These are phyloP conservation scores for Hypomontagnella submonticulosa DNA, from an alignment of 495 filamentous ascomycete genomes.

Conservation along the genomic window DNA sequence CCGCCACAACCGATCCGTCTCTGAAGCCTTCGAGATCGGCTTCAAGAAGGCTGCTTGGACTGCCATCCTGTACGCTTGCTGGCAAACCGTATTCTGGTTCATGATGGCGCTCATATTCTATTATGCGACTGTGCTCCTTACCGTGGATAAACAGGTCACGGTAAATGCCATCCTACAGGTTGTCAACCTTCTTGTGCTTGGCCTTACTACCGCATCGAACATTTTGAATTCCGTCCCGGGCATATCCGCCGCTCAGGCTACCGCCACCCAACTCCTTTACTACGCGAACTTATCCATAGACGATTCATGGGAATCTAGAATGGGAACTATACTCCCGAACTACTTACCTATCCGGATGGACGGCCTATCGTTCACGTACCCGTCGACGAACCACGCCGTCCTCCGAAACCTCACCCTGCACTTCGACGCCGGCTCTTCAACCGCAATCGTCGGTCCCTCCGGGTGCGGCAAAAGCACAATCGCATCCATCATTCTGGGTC, in stretches of 20 bases:
- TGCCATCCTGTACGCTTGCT: conserved; percentile 79
- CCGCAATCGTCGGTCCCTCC: conserved; percentile 82
- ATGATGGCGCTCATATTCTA: conserved; percentile 86
- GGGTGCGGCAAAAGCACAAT: conserved; percentile 93
- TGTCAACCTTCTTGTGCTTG: conserved; percentile 85
- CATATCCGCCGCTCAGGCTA: conserved; percentile 75
- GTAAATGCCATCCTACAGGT: conserved; percentile 74
- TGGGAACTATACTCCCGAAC: conserved; percentile 53
- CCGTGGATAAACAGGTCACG: conserved; percentile 52
- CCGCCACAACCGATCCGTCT: conserved; percentile 68
- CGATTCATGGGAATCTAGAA: conserved; percentile 72
- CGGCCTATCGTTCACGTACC: conserved; percentile 75
- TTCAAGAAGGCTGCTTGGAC: conserved; percentile 69
- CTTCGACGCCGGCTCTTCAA: conserved; percentile 68
- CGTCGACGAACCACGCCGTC: conserved; percentile 62
- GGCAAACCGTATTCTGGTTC: conserved; percentile 75
- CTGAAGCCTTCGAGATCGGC: conserved; percentile 64
- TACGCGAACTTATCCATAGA: conserved; percentile 66
- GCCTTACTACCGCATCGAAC: conserved; percentile 74
- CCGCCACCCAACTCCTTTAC: conserved; percentile 77
- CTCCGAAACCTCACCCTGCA: conserved; percentile 70
- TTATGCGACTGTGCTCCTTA: conserved; percentile 75
- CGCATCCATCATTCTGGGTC: conserved; percentile 71
- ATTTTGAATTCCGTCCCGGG: conserved; percentile 82
- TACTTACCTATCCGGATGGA: conserved; percentile 72